Base-by-base conservation (phyloP, 2,329 filamentous ascomycete genomes). In the Tolypocladium paradoxum region DNA sequence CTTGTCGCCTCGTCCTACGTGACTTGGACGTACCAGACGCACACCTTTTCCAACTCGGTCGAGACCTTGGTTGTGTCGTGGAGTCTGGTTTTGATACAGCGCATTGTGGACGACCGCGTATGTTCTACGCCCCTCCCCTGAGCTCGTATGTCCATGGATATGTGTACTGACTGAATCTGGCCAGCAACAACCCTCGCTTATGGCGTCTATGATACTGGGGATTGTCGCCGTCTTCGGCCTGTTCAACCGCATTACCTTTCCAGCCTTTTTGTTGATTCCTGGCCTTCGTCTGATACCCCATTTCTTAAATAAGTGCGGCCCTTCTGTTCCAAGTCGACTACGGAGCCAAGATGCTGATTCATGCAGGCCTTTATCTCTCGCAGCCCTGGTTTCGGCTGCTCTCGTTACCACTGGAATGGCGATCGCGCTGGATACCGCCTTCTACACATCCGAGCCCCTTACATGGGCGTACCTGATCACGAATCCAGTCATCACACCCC, bases 241-340 rank as follows among this genome's bases (percentile, higher is more conserved):
- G 54, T 99, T 99, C 72, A 99, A 97, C 71, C 84, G 93, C 59
- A 96, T 97, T 64, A 99, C 93, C 11, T 97, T 97, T 68, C 92
- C 92, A 47, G 92, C 91, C 16, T 99, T 95, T 68, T 72, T 99
- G 56, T 68, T 95, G 54, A 82, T 96, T 65, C 92, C 93, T 51
- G 85, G 86, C 36, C 73, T 95, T 65, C 85, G 84, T 65, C 76
- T 99, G 64, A 75, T 97, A 67, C 90, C 90, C 59, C 87, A 95
- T 73, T 93, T 96, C 65, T 72, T 81, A 67, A 83, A 84, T 68
- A 92, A 85, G 88, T 93, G 71, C 65, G 81, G 73, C 29, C 38
- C 24, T 6, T 27, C 37, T 11, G 35, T 20, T 27, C 14, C 3
- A n/a, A 45, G 6, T 47, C 24, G 14, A 12, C 12, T n/a, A 14